These are phyloP conservation scores for Leccinum truebloodii DNA, from an alignment of 768 basidiomycete genomes.

Conservation along the genomic window DNA sequence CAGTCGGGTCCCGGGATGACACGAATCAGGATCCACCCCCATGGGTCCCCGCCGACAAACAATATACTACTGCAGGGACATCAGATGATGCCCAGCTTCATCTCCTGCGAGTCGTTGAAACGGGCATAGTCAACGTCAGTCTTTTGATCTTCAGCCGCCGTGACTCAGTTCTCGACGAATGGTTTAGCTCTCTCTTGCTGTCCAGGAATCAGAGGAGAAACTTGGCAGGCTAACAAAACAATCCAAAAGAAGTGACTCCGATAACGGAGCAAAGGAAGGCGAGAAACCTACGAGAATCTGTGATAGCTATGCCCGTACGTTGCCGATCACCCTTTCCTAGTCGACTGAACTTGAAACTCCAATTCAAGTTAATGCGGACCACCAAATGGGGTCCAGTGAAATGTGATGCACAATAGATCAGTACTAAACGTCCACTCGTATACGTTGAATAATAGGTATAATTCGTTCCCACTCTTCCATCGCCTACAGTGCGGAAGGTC, in stretches of 20 bases:
- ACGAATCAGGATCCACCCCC: constrained; percentile 61
- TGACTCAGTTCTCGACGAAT: constrained; percentile 6
- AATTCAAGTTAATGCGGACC: constrained; percentile 10
- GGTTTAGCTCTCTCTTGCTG: constrained; percentile 65
- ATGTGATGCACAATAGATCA: constrained; percentile 20
- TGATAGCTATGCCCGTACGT: neutral
- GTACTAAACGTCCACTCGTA: constrained; percentile 83
- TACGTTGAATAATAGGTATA: constrained; percentile 90
- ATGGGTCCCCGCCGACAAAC: constrained; percentile 74
- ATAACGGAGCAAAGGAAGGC: constrained; percentile 15
- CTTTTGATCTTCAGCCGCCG: neutral
- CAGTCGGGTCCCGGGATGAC: constrained; percentile 46
- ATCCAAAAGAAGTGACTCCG: neutral
- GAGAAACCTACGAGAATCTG: constrained; percentile 8
- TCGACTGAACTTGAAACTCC: constrained; percentile 4
- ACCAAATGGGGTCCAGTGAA: constrained; percentile 9
- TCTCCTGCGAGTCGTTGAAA: constrained; percentile 78
- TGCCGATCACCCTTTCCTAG: neutral
- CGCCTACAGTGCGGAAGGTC: constrained; percentile 46
- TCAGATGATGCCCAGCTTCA: constrained; percentile 71
- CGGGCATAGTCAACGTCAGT: constrained; percentile 77
- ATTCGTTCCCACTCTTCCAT: constrained; percentile 99
- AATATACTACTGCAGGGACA: constrained; percentile 67
- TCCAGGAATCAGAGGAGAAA: constrained; percentile 81
- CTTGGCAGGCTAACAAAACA: constrained; percentile 32